Evolutionary conservation across 164 flowering plant genomes (phyloP).

Genomic region (Hamamelis virginiana): DNA sequence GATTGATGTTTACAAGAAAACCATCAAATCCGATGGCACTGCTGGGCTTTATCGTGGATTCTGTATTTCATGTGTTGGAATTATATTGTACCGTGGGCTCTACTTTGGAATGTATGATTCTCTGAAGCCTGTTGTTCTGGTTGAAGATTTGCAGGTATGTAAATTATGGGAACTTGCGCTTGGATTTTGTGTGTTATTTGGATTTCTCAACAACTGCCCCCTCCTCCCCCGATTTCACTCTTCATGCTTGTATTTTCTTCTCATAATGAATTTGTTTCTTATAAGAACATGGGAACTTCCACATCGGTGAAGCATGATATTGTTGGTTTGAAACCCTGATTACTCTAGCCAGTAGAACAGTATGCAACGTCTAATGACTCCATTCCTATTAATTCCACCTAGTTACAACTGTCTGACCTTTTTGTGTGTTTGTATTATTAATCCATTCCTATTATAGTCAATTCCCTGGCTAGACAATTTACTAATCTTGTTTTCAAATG

Average conservation of each 20-base stretch:
- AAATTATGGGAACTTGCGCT: background rate
- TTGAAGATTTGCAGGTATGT: conserved; percentile 40
- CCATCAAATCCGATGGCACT: conserved; percentile 53
- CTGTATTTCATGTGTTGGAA: conserved; percentile 54
- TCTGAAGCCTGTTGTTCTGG: conserved; percentile 53
- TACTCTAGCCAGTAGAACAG: background rate
- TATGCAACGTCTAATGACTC: background rate
- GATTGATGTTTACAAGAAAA: conserved; percentile 62
- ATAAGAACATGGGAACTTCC: too few relatives aligned
- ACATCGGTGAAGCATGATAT: too few relatives aligned
- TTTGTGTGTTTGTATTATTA: too few relatives aligned
- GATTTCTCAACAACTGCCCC: background rate
- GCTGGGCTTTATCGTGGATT: conserved; percentile 66
- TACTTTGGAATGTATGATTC: conserved; percentile 72
- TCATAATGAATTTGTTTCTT: too few relatives aligned
- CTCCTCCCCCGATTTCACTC: background rate
- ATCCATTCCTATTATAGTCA: background rate
- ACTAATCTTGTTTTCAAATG: background rate
- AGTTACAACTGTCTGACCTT: too few relatives aligned
- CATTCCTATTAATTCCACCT: background rate
- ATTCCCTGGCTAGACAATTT: background rate
- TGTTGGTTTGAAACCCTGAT: too few relatives aligned
- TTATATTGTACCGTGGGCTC: conserved; percentile 59
- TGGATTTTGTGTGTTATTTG: background rate
- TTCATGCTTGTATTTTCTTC: too few relatives aligned